phyloP scores from a whole-genome alignment of 2,329 filamentous ascomycete genomes.

The Didymella pomorum region DNA sequence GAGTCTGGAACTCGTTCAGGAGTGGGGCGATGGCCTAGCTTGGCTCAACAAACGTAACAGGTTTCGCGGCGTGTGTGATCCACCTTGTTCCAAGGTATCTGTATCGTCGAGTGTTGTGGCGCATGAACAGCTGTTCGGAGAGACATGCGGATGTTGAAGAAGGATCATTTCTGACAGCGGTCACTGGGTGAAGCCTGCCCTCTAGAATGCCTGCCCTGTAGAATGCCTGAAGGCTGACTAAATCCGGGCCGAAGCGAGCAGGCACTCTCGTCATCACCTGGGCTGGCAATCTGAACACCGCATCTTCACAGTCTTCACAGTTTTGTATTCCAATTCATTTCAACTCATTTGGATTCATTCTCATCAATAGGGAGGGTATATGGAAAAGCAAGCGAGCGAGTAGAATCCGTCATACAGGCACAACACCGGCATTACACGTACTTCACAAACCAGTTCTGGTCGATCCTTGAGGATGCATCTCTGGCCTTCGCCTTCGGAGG shows the following conservation, averaged over 20 bases:
- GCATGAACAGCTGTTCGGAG: background rate
- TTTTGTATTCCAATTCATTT: too few species aligned
- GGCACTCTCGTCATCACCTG: background rate
- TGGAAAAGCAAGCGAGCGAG: background rate
- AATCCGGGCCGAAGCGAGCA: slow-evolving; percentile 3
- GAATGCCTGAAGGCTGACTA: background rate
- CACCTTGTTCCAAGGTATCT: background rate
- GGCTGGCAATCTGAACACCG: too few species aligned
- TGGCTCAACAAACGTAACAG: slow-evolving; percentile 1
- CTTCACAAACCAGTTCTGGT: slow-evolving; percentile 6
- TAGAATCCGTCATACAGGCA: background rate
- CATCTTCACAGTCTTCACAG: background rate
- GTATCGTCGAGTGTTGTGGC: background rate
- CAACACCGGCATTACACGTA: slow-evolving; percentile 1
- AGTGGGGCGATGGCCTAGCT: slow-evolving; percentile 4
- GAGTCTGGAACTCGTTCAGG: background rate
- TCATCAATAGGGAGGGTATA: slow-evolving; percentile 14
- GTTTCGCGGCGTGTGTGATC: background rate
- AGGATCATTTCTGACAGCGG: background rate
- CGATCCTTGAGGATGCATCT: background rate
- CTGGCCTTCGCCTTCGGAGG: background rate
- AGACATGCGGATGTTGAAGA: background rate
- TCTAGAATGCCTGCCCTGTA: background rate
- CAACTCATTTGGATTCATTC: background rate
- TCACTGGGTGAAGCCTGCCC: background rate